Evolutionary conservation across 768 basidiomycete genomes (phyloP).

Genomic region (Tremella mesenterica): DNA sequence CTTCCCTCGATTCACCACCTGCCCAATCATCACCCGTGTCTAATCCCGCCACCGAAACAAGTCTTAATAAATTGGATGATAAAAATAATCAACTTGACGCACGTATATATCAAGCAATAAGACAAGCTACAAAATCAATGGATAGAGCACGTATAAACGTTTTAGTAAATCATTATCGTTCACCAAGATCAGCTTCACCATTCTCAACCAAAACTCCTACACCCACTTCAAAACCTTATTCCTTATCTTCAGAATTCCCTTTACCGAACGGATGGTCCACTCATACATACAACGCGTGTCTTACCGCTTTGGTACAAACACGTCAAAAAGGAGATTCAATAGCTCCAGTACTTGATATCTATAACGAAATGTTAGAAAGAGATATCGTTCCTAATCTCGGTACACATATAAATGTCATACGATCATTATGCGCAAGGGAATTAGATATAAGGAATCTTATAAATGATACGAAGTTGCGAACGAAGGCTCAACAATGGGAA

Average conservation of each 20-base stretch:
- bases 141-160: constrained; percentile 2
- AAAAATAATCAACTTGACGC: too few relatives aligned
- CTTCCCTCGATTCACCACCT: constrained; percentile 1
- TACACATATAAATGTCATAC: constrained; percentile 60
- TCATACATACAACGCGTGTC: constrained; percentile 55
- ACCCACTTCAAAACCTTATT: constrained; percentile 10
- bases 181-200: constrained; percentile 17
- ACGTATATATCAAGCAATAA: too few relatives aligned
- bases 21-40: constrained; percentile 7
- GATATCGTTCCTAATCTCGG: constrained; percentile 56
- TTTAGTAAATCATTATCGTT: constrained; percentile 28
- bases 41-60: too few relatives aligned
- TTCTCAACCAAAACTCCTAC: constrained; percentile 7
- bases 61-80: too few relatives aligned
- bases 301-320: constrained; percentile 50
- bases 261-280: constrained; percentile 16
- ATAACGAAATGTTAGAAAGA: constrained; percentile 60
- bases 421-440: constrained; percentile 60
- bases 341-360: constrained; percentile 55
- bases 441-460: constrained; percentile 57
- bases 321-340: constrained; percentile 52
- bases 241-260: constrained; percentile 15
- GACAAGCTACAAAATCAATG: too few relatives aligned
- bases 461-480: neutral
- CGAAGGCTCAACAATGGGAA: constrained; percentile 11